phyloP scores from a whole-genome alignment of 73 alveolate genomes.

The Symbiodinium natans region DNA sequence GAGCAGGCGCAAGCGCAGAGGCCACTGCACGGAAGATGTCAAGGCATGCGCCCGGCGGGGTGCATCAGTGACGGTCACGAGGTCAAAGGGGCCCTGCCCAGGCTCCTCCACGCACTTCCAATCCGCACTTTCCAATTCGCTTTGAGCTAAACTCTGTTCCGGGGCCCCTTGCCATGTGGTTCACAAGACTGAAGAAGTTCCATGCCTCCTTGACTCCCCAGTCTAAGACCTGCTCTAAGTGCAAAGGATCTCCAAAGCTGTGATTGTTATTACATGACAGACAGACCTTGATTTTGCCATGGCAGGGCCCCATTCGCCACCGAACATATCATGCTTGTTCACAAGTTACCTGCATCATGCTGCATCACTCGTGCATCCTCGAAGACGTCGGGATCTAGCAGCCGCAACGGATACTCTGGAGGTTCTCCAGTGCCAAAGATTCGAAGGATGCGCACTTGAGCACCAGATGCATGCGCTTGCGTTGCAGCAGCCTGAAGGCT shows the following conservation, averaged over 20 bases:
- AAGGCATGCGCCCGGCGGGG: slow-evolving; percentile 74
- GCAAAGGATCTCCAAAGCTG: too few relatives aligned
- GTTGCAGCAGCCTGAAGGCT: neutral
- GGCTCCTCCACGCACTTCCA: neutral
- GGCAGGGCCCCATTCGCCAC: too few relatives aligned
- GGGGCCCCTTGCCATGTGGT: too few relatives aligned
- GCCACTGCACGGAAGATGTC: slow-evolving; percentile 49
- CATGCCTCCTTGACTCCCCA: too few relatives aligned
- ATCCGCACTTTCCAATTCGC: neutral
- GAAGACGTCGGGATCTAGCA: slow-evolving; percentile 39
- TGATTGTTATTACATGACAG: too few relatives aligned
- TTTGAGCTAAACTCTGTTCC: neutral
- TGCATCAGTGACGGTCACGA: slow-evolving; percentile 80
- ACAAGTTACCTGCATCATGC: too few relatives aligned
- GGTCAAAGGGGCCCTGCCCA: slow-evolving; percentile 79
- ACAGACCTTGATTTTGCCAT: too few relatives aligned
- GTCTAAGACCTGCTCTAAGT: too few relatives aligned
- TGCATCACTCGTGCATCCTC: too few relatives aligned
- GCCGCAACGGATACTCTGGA: neutral
- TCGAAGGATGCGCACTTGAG: slow-evolving; percentile 38
- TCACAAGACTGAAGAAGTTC: too few relatives aligned
- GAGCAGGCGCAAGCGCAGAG: slow-evolving; percentile 75
- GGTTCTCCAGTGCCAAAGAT: neutral
- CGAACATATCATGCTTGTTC: too few relatives aligned
- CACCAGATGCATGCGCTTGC: neutral